Conservation (phyloP, 331 rosid species). For the Arachis monticola region DNA sequence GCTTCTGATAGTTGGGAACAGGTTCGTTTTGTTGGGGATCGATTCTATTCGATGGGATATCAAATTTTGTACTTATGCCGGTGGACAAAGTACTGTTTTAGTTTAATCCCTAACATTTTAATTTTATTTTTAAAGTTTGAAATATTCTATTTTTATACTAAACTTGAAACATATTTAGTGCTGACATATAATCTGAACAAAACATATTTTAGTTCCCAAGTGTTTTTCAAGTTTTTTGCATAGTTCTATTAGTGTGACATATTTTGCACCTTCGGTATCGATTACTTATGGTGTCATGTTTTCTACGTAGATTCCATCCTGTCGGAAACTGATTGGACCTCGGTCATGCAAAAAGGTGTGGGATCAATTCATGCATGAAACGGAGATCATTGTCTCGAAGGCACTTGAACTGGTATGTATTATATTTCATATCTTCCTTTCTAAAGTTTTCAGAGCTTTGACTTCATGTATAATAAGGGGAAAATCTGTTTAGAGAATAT, state of each 20-base stretch:
- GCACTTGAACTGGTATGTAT: too few relatives aligned
- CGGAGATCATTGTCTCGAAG: too few relatives aligned
- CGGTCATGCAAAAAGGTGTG: conserved; percentile 9
- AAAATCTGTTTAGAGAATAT: too few relatives aligned
- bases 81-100: neutral
- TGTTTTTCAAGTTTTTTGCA: neutral
- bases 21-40: conserved; percentile 45
- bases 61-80: neutral
- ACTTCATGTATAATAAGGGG: too few relatives aligned
- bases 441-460: too few relatives aligned
- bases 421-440: too few relatives aligned
- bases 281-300: neutral
- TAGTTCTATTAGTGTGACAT: neutral
- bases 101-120: too few relatives aligned
- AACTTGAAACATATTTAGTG: neutral
- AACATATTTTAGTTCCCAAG: neutral
- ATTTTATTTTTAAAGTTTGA: too few relatives aligned
- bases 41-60: conserved; percentile 26
- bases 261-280: too few relatives aligned
- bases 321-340: too few relatives aligned
- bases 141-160: too few relatives aligned
- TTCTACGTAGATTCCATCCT: conserved; percentile 32
- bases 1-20: conserved; percentile 90
- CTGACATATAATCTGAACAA: neutral
- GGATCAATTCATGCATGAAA: too few relatives aligned